A percentile compares a stretch with the other conserved stretches of the same genome.
Conservation (phyloP, 179 eudicot genomes). For the Nepenthes alata region DNA sequence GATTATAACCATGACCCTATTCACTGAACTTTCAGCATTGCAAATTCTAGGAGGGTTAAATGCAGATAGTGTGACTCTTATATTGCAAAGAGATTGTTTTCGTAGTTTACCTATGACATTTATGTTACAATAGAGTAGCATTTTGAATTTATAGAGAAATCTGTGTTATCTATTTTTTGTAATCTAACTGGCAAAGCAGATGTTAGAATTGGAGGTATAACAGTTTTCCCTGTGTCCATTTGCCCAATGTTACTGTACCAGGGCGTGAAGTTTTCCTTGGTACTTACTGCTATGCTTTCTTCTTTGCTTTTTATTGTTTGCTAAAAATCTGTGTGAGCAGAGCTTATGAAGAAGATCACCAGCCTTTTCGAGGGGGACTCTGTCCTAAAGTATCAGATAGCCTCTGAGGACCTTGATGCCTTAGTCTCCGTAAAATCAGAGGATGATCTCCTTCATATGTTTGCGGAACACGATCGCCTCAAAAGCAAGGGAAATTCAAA, state of each 20-base stretch:
- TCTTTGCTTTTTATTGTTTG: background rate
- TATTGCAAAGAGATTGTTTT: too few species aligned
- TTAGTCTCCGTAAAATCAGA: slow-evolving; percentile 61
- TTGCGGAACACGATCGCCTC: slow-evolving; percentile 52
- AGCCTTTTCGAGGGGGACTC: slow-evolving; percentile 36
- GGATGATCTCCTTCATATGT: slow-evolving; percentile 62
- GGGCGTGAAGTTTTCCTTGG: background rate
- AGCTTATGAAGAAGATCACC: slow-evolving; percentile 47
- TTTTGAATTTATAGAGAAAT: background rate
- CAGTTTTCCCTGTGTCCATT: too few species aligned
- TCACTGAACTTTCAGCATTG: too few species aligned
- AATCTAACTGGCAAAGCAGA: background rate
- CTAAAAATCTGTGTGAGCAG: slow-evolving; percentile 12
- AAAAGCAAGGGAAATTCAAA: slow-evolving; percentile 26
- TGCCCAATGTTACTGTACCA: background rate
- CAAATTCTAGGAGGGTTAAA: too few species aligned
- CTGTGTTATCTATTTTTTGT: background rate
- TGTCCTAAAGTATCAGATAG: slow-evolving; percentile 55
- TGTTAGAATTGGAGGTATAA: background rate
- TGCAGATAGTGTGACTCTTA: too few species aligned
- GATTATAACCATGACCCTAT: too few species aligned
- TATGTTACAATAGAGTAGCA: background rate
- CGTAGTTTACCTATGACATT: background rate
- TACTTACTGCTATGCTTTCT: background rate
- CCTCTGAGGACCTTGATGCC: slow-evolving; percentile 57